These are phyloP conservation scores for Hibiscus tridactylites DNA, from an alignment of 345 rosid genomes.

Conservation along the genomic window DNA sequence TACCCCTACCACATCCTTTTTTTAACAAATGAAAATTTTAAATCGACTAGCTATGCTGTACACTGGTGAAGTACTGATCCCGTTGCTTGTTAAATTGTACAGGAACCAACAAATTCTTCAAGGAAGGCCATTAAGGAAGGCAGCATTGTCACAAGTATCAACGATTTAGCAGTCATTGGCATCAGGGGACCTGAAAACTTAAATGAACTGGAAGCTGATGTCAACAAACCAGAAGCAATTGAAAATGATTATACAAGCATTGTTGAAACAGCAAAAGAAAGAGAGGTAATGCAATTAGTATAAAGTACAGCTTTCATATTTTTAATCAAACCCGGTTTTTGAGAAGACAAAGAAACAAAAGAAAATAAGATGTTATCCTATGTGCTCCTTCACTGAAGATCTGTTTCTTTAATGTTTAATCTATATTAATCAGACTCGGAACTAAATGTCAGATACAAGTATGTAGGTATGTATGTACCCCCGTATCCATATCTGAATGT, in stretches of 20 bases:
- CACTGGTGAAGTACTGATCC: background rate
- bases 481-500: background rate
- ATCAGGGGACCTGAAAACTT: background rate
- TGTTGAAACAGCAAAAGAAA: slow-evolving; percentile 7
- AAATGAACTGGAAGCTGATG: slow-evolving; percentile 8
- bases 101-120: slow-evolving; percentile 16
- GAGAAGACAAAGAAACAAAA: background rate
- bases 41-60: background rate
- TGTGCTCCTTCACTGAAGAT: background rate
- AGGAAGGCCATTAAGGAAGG: slow-evolving; percentile 8
- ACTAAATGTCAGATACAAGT: background rate
- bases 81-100: slow-evolving; percentile 16
- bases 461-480: background rate
- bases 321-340: background rate
- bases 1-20: background rate
- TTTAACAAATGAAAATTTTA: background rate
- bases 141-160: background rate
- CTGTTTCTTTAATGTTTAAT: background rate
- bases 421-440: background rate
- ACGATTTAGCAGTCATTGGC: background rate
- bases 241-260: background rate
- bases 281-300: slow-evolving; percentile 21
- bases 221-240: slow-evolving; percentile 10
- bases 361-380: background rate
- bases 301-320: background rate